Evolutionary conservation across 1,284 basidiomycete genomes (phyloP).

Genomic region (Puccinia horiana): DNA sequence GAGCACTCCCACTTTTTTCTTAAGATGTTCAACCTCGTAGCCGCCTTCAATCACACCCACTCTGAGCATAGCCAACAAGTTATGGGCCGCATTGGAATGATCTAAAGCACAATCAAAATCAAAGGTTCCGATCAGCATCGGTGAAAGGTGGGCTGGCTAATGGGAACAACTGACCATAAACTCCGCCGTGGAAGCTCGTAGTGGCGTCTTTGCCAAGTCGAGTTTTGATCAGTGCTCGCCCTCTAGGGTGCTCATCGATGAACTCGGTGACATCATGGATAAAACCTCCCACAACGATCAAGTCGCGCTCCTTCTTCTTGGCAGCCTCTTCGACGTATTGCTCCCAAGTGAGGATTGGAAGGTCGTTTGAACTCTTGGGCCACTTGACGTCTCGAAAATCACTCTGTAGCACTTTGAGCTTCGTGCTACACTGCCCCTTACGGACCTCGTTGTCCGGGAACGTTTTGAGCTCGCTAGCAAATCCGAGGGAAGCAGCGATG

Average conservation of each 20-base stretch:
- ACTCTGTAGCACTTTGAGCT: constrained; percentile 76
- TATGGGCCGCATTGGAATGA: constrained; percentile 87
- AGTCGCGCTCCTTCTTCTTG: constrained; percentile 65
- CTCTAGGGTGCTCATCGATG: constrained; percentile 86
- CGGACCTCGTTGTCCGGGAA: constrained; percentile 92
- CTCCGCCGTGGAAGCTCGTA: constrained; percentile 88
- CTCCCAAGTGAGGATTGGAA: constrained; percentile 83
- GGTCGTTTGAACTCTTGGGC: constrained; percentile 71
- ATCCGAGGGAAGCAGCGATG: constrained; percentile 67
- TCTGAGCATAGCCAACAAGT: constrained; percentile 82
- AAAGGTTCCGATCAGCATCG: not conserved
- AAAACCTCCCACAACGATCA: constrained; percentile 82
- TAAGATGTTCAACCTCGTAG: constrained; percentile 51
- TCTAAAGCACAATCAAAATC: constrained; percentile 65
- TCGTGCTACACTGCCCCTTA: constrained; percentile 89
- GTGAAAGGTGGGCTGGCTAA: not conserved
- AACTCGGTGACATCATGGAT: constrained; percentile 87
- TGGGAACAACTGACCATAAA: constrained; percentile 58
- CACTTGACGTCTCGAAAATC: constrained; percentile 73
- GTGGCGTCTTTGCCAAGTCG: constrained; percentile 81
- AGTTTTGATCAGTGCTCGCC: constrained; percentile 66
- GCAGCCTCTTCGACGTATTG: constrained; percentile 73
- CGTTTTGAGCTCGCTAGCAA: constrained; percentile 81
- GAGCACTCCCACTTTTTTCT: constrained; percentile 48
- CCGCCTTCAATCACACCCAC: constrained; percentile 83